phyloP scores from a whole-genome alignment of 108 stramenopile species.

The Nitzschia inconspicua region DNA sequence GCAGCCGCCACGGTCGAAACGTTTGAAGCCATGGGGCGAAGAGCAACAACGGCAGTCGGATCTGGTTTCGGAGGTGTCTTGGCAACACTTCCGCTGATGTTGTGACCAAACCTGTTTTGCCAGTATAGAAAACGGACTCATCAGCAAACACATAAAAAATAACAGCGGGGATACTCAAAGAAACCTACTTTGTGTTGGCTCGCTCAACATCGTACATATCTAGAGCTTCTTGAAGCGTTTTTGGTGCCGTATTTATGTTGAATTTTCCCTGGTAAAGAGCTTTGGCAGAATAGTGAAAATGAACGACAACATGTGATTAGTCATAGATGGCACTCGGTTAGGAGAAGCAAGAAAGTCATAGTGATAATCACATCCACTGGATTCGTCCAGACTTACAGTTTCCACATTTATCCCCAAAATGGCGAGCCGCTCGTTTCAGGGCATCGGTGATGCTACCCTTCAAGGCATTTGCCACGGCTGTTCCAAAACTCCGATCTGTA shows the following conservation, averaged over 20 bases:
- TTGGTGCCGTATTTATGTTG: slow-evolving; percentile 64
- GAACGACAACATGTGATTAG: not conserved
- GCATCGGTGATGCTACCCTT: slow-evolving; percentile 83
- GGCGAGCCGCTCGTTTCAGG: slow-evolving; percentile 79
- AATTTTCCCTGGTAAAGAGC: slow-evolving; percentile 68
- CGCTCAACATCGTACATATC: slow-evolving; percentile 66
- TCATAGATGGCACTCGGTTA: not conserved
- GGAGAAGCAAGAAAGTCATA: not conserved
- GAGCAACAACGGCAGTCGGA: too few species aligned
- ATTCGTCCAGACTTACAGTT: slow-evolving; percentile 21
- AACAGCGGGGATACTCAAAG: too few species aligned
- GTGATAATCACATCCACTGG: not conserved
- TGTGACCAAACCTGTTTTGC: not conserved
- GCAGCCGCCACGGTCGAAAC: too few species aligned
- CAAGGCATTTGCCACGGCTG: slow-evolving; percentile 68
- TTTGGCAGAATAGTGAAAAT: not conserved
- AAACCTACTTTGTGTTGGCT: slow-evolving; percentile 58
- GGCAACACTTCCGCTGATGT: too few species aligned
- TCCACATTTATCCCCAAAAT: slow-evolving; percentile 59
- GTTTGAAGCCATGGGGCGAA: too few species aligned
- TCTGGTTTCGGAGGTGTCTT: too few species aligned
- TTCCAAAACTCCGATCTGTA: slow-evolving; percentile 58
- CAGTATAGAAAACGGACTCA: not conserved
- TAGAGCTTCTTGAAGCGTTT: slow-evolving; percentile 61
- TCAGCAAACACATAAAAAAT: slow-evolving; percentile 49